Base-by-base conservation (phyloP, 140 eudicot genomes). In the Senecio squalidus region DNA sequence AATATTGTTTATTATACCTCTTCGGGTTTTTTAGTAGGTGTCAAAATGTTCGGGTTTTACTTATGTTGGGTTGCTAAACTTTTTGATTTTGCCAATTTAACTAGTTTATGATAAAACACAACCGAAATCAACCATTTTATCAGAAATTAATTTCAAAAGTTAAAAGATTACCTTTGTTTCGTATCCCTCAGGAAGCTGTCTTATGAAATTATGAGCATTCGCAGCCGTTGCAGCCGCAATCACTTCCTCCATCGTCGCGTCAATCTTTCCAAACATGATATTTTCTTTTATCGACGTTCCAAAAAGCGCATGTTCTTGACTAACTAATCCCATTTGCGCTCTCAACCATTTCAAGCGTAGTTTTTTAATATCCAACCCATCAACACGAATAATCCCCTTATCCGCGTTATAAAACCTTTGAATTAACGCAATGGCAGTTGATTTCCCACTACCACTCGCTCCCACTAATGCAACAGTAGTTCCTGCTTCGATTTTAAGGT, bases 361-460 rank as follows among this genome's bases (percentile, higher is more conserved):
- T 18, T 67, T 73, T 64, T 69, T 79, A 33, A 92, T 87, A 61
- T 87, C 92, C 15, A 79, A 64, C 10, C 96, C 95, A 73, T 87
- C 96, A 20, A 92, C 77, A 27, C 77, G 73, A 38, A 92, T 78
- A 47, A 60, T 27, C 55, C 98, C 98, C 20, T 49, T 20, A 51
- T 70, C 76, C 0, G 83, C 88, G 49, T 92, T 74, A 26, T 92
- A 92, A 64, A 87, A 87, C 44, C 96, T 48, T 66, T 87, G 98
- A 13, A 87, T 48, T 64, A 92, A 74, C 9, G 95, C 86, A 23
- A 92, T 84, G 5, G 96, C 98, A 0, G 98, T 87, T 0, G 98
- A 92, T 63, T 92, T 92, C 4, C 98, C 98, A 49, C 98, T 87
- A 10, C 98, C 98, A 28, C 98, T 92, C 7, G 94, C 92, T 0